Percentiles rank a stretch among this genome's conserved stretches.
Evolutionary conservation across 176 grass and related monocot genomes (phyloP).

Genomic region (Phyllostachys edulis): DNA sequence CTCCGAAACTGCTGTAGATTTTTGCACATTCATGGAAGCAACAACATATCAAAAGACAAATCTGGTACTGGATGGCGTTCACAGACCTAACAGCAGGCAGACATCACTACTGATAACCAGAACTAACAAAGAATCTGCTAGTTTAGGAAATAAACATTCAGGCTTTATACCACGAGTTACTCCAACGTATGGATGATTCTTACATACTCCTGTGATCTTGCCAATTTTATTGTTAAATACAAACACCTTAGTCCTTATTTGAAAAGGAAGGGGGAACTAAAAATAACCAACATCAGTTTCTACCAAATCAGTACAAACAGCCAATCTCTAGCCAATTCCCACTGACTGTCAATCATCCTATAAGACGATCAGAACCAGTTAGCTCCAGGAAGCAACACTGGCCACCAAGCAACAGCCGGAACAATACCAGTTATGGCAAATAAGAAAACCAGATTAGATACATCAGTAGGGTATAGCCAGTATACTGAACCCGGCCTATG

Average conservation of each 20-base stretch:
- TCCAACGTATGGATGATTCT: not conserved
- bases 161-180: not conserved
- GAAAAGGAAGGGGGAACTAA: not conserved
- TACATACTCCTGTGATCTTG: slow-evolving; percentile 2
- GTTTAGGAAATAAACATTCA: not conserved
- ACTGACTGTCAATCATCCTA: not conserved
- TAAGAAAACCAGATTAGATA: not conserved
- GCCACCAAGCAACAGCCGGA: not conserved
- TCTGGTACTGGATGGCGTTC: not conserved
- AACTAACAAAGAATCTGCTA: not conserved
- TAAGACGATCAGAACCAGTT: not conserved
- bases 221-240: not conserved
- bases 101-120: slow-evolving; percentile 3
- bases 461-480: not conserved
- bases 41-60: not conserved
- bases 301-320: slow-evolving; percentile 16
- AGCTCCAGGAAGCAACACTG: not conserved
- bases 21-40: slow-evolving; percentile 1
- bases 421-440: not conserved
- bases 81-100: slow-evolving; percentile 2
- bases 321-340: not conserved
- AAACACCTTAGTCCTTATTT: slow-evolving; percentile 18
- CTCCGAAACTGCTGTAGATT: not conserved
- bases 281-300: not conserved
- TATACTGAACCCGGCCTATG: not conserved